phyloP scores from a whole-genome alignment of 352 stramenopile genomes.

The Halophytophthora batemanensis region DNA sequence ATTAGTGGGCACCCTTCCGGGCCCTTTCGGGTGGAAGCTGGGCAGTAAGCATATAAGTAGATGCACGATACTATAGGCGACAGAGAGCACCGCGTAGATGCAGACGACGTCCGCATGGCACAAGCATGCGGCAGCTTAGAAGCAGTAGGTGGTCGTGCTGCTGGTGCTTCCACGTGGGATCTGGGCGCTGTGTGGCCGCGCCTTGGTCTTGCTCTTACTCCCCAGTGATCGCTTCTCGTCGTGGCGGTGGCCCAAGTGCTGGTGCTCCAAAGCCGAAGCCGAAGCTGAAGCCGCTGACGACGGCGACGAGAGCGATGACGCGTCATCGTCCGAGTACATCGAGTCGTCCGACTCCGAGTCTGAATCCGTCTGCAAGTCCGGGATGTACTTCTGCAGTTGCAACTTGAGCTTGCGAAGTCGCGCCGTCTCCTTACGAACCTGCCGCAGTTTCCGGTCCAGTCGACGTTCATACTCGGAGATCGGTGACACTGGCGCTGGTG shows the following conservation, averaged over 20 bases:
- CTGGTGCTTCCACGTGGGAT: too few species aligned
- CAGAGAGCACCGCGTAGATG: too few species aligned
- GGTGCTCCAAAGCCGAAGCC: constrained; percentile 1
- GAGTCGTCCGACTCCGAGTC: constrained; percentile 38
- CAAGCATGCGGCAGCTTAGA: too few species aligned
- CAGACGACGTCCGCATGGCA: too few species aligned
- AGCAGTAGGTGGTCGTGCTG: too few species aligned
- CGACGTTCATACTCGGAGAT: constrained; percentile 38
- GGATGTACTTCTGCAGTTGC: constrained; percentile 52
- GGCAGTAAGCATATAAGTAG: too few species aligned
- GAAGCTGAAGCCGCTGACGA: constrained; percentile 7
- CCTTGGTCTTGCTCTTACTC: too few species aligned
- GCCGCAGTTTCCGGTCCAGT: constrained; percentile 42
- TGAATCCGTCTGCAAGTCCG: constrained; percentile 39
- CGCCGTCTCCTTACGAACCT: constrained; percentile 39
- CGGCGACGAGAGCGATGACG: constrained; percentile 18
- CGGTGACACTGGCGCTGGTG: constrained; percentile 6
- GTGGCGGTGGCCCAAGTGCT: not conserved
- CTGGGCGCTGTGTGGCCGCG: too few species aligned
- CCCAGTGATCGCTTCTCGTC: not conserved
- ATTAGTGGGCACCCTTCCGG: too few species aligned
- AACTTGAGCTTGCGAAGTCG: constrained; percentile 32
- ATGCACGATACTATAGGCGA: too few species aligned
- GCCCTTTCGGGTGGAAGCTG: too few species aligned
- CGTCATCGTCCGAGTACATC: constrained; percentile 29